Evolutionary conservation across 2,329 filamentous ascomycete genomes (phyloP).

Genomic region (Torrubiella hemipterigena): DNA sequence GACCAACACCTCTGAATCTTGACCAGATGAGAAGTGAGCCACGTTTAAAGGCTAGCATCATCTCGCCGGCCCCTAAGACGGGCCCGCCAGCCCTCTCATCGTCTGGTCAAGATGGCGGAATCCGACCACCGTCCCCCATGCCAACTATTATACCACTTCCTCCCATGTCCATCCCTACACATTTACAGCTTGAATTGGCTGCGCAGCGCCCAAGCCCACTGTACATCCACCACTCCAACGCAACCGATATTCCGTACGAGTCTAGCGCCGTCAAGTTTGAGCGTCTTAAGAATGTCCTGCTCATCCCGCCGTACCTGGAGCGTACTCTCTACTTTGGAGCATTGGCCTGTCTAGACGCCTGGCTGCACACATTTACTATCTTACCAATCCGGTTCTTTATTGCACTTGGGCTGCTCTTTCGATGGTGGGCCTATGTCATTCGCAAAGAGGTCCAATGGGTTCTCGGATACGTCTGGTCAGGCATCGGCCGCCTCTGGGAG

Average conservation of each 20-base stretch:
- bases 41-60: conserved; percentile 3
- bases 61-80: conserved; percentile 13
- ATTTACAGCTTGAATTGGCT: conserved; percentile 53
- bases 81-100: conserved; percentile 12
- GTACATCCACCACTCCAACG: conserved; percentile 50
- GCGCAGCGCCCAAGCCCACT: conserved; percentile 49
- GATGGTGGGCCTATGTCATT: conserved; percentile 67
- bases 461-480: conserved; percentile 65
- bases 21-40: conserved; percentile 15
- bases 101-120: conserved; percentile 10
- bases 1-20: conserved; percentile 33
- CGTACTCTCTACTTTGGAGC: conserved; percentile 78
- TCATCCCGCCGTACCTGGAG: conserved; percentile 73
- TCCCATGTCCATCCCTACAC: conserved; percentile 54
- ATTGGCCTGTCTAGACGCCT: conserved; percentile 85
- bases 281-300: conserved; percentile 76
- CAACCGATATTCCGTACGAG: conserved; percentile 64
- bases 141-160: conserved; percentile 47
- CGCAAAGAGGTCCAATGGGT: conserved; percentile 62
- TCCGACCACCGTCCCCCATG: conserved; percentile 33
- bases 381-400: conserved; percentile 79
- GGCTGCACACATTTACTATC: conserved; percentile 95
- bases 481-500: conserved; percentile 67
- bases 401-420: conserved; percentile 61
- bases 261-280: conserved; percentile 88